These are phyloP conservation scores for Geotrichum histeridarum DNA, from an alignment of 1,139 yeast species.

Conservation along the genomic window DNA sequence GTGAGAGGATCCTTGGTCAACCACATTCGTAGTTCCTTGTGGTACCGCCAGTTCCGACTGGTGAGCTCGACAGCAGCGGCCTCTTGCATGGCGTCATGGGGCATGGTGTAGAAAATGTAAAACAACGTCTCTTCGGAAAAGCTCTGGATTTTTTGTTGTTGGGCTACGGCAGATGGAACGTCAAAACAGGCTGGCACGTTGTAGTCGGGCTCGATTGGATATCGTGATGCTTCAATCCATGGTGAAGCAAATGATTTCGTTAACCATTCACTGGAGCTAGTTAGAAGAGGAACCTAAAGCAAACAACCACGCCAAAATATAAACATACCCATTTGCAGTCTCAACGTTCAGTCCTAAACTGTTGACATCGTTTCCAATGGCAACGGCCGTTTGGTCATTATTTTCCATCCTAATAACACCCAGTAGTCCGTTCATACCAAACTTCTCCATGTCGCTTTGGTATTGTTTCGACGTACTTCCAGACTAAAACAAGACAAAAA, in stretches of 20 bases:
- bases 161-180: conserved; percentile 49
- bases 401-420: conserved; percentile 66
- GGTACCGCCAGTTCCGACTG: conserved; percentile 93
- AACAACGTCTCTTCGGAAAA: conserved; percentile 91
- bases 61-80: conserved; percentile 83
- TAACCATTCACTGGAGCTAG: conserved; percentile 42
- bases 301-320: neutral
- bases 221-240: conserved; percentile 87
- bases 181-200: conserved; percentile 55
- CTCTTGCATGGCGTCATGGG: conserved; percentile 89
- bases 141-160: conserved; percentile 65
- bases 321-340: conserved; percentile 31
- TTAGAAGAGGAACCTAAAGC: neutral
- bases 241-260: conserved; percentile 81
- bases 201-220: conserved; percentile 85
- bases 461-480: neutral
- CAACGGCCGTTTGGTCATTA: conserved; percentile 61
- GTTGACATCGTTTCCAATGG: conserved; percentile 79
- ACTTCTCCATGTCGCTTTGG: conserved; percentile 37
- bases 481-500: neutral
- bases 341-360: conserved; percentile 66
- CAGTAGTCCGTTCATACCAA: conserved; percentile 69
- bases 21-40: conserved; percentile 94
- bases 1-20: conserved; percentile 86
- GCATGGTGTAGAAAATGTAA: conserved; percentile 89